Evolutionary conservation across 371 early-diverging fungal species (phyloP).

Genomic region (Actinomucor elegans): DNA sequence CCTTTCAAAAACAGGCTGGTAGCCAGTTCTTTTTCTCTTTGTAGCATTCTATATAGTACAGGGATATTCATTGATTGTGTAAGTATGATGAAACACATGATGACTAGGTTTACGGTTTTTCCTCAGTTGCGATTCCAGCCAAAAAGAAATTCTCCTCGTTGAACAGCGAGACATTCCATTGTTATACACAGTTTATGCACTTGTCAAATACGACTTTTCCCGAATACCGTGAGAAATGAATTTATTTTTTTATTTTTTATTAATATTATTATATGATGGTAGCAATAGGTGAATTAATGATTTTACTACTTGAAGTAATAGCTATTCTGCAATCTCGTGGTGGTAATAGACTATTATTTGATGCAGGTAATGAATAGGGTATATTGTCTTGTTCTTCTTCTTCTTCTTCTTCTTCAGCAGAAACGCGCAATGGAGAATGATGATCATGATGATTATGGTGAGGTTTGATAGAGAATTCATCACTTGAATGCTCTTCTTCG

Average conservation of each 20-base stretch:
- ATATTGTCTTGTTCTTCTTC: constrained; percentile 3
- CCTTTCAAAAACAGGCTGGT: too few relatives aligned
- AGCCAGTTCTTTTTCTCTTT: too few relatives aligned
- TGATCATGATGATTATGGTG: neutral
- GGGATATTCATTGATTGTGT: too few relatives aligned
- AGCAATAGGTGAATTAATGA: constrained; percentile 13
- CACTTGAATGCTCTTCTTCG: constrained; percentile 27
- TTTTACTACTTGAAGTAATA: neutral
- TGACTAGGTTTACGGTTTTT: too few relatives aligned
- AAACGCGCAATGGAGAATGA: constrained; percentile 16
- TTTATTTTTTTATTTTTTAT: neutral
- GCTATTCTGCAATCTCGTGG: constrained; percentile 15
- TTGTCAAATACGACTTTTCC: too few relatives aligned
- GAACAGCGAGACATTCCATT: too few relatives aligned
- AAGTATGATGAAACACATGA: too few relatives aligned
- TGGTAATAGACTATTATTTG: neutral
- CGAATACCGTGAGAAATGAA: too few relatives aligned
- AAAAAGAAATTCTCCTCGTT: too few relatives aligned
- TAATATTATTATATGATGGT: constrained; percentile 12
- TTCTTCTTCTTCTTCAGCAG: constrained; percentile 9
- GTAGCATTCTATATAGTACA: too few relatives aligned
- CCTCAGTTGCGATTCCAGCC: too few relatives aligned
- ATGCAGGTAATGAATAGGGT: neutral
- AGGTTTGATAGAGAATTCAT: constrained; percentile 8
- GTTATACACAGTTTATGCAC: too few relatives aligned